A percentile compares a stretch with the other conserved stretches of the same genome.
Conservation (phyloP, 2,329 filamentous ascomycete genomes). For the Aureobasidium melanogenum region DNA sequence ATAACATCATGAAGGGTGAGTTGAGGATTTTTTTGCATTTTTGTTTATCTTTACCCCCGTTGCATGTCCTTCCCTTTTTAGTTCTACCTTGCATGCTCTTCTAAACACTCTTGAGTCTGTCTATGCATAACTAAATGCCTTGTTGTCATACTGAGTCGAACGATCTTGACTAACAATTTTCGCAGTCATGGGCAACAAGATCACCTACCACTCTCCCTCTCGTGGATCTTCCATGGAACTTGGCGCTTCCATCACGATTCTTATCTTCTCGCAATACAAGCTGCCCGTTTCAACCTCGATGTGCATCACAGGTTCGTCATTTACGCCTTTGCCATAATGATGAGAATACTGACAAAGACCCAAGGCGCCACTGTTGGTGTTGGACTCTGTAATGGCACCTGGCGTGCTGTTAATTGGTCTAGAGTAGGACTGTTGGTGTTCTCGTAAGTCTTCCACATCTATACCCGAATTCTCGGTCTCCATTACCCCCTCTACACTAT, state of each 20-base stretch:
- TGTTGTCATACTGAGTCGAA: no score
- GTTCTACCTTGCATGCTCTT: no score
- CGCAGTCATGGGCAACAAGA: slow-evolving; percentile 46
- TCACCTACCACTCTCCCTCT: slow-evolving; percentile 51
- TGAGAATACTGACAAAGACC: no score
- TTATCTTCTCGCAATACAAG: slow-evolving; percentile 53
- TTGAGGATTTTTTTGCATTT: background rate
- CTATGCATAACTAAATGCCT: no score
- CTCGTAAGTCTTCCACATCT: background rate
- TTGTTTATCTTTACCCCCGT: no score
- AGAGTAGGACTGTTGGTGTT: slow-evolving; percentile 53
- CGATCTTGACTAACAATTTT: background rate
- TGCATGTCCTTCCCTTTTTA: no score
- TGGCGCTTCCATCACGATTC: slow-evolving; percentile 52
- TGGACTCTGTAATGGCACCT: slow-evolving; percentile 51
- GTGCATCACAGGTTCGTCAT: slow-evolving; percentile 29
- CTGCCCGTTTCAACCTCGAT: slow-evolving; percentile 58
- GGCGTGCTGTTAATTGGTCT: slow-evolving; percentile 54
- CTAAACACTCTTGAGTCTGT: no score
- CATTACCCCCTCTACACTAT: no score
- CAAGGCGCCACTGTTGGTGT: slow-evolving; percentile 45
- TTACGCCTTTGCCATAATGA: no score
- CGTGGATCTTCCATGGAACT: slow-evolving; percentile 54
- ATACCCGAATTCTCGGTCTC: background rate
- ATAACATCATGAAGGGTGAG: slow-evolving; percentile 50